Evolutionary conservation across 2,329 filamentous ascomycete species (phyloP).

Genomic region (Arthroderma sp.): DNA sequence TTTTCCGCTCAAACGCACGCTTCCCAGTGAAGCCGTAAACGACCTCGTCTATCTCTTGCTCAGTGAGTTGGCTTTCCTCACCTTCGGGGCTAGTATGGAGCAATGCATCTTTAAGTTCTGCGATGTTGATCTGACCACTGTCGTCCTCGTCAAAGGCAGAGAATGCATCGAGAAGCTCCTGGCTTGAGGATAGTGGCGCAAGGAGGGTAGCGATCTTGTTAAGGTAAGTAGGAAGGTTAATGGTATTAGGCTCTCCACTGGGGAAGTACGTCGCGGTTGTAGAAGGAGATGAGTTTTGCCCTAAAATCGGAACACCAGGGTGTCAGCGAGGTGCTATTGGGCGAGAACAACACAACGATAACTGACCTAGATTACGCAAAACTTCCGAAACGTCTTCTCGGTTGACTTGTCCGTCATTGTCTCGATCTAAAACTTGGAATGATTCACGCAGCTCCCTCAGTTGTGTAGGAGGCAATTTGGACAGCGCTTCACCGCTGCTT

Average conservation of each 20-base stretch:
- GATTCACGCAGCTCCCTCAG: constrained; percentile 80
- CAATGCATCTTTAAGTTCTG: constrained; percentile 68
- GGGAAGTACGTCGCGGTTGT: constrained; percentile 77
- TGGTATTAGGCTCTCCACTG: constrained; percentile 50
- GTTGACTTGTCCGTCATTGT: constrained; percentile 72
- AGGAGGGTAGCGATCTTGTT: constrained; percentile 67
- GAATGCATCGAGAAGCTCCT: constrained; percentile 78
- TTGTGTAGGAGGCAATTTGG: constrained; percentile 56
- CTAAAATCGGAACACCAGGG: constrained; percentile 26
- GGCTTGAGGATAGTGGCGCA: constrained; percentile 58
- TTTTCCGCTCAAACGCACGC: constrained; percentile 58
- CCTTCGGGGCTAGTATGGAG: constrained; percentile 68
- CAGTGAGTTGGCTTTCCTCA: constrained; percentile 49
- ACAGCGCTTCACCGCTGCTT: constrained; percentile 11
- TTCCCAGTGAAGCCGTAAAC: constrained; percentile 74
- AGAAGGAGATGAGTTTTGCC: constrained; percentile 57
- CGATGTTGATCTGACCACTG: constrained; percentile 78
- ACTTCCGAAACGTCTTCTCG: constrained; percentile 77
- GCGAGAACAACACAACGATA: constrained; percentile 1
- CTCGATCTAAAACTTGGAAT: constrained; percentile 83
- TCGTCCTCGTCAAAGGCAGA: constrained; percentile 94
- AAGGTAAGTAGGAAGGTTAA: constrained; percentile 75
- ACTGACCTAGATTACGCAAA: constrained; percentile 64
- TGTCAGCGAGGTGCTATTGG: background rate
- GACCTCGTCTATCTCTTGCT: constrained; percentile 72